Evolutionary conservation across 441 rosid genomes (phyloP).

Genomic region (Jatropha podagrica): DNA sequence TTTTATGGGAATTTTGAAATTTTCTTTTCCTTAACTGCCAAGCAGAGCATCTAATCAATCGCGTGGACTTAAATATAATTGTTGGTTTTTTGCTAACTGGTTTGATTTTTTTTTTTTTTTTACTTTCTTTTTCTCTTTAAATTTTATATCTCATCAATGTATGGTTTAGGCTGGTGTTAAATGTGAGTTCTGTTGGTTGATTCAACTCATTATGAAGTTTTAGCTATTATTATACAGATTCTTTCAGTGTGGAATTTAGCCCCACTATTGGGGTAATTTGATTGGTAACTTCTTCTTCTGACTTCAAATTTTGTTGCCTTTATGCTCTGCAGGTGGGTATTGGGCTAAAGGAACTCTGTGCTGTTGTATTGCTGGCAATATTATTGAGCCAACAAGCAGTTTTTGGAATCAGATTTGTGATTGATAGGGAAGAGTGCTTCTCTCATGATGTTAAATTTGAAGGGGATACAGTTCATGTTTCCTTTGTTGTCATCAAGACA

Average conservation of each 20-base stretch:
- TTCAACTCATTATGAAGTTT: not conserved
- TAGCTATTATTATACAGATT: no score
- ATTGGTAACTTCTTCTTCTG: not conserved
- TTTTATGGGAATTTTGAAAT: not conserved
- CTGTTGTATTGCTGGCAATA: conserved; percentile 37
- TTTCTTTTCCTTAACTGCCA: not conserved
- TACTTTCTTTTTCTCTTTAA: no score
- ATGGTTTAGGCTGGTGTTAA: not conserved
- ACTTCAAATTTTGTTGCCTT: not conserved
- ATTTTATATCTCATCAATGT: no score
- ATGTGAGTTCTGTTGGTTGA: not conserved
- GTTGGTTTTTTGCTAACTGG: not conserved
- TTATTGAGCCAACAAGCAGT: conserved; percentile 31
- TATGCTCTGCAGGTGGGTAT: conserved; percentile 46
- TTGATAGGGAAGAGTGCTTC: conserved; percentile 75
- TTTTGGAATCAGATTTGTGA: conserved; percentile 60
- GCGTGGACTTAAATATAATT: not conserved
- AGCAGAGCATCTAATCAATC: conserved; percentile 14
- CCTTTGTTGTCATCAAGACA: conserved; percentile 62
- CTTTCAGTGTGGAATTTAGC: not conserved
- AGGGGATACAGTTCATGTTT: conserved; percentile 60
- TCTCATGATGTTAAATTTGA: conserved; percentile 65
- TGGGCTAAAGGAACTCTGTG: conserved; percentile 23
- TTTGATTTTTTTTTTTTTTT: not conserved
- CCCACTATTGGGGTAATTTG: not conserved